Percentiles rank a stretch among this genome's conserved stretches.
phyloP scores from a whole-genome alignment of 148 eudicot genomes.

The Oxyria digyna region DNA sequence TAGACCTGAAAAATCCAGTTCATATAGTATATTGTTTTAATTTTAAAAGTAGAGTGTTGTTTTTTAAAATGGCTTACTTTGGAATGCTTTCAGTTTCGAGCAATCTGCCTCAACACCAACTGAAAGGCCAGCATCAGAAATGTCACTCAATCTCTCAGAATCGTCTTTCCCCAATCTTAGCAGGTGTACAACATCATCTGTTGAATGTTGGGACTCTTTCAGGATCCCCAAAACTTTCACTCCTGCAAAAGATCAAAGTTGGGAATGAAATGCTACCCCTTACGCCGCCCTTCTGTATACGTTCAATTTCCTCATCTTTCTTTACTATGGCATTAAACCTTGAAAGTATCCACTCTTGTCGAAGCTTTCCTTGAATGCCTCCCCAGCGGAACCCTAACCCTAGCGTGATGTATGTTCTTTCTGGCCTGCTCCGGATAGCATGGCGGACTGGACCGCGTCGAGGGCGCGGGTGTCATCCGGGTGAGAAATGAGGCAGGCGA shows the following conservation, averaged over 20 bases:
- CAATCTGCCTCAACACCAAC: conserved; percentile 96
- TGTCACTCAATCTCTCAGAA: conserved; percentile 83
- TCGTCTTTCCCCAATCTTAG: conserved; percentile 72
- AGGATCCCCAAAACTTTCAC: conserved; percentile 22
- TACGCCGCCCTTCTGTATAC: conserved; percentile 32
- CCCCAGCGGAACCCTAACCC: no score
- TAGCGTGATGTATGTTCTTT: no score
- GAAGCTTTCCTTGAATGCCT: no score
- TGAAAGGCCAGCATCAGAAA: conserved; percentile 88
- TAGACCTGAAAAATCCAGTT: conserved; percentile 29
- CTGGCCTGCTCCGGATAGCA: no score
- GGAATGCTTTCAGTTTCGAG: conserved; percentile 33
- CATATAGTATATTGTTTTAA: not conserved
- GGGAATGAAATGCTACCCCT: conserved; percentile 18
- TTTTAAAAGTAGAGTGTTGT: not conserved
- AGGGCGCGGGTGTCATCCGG: no score
- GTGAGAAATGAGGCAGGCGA: no score
- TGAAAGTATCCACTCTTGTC: no score
- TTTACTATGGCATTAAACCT: conserved; percentile 41
- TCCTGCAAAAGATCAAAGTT: conserved; percentile 28
- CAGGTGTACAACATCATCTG: conserved; percentile 58
- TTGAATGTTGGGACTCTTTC: conserved; percentile 38
- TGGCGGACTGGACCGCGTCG: no score
- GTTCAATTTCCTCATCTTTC: conserved; percentile 78
- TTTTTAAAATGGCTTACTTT: conserved; percentile 37